These are phyloP conservation scores for Gastrolobium bilobum DNA, from an alignment of 306 rosid species.

Conservation along the genomic window DNA sequence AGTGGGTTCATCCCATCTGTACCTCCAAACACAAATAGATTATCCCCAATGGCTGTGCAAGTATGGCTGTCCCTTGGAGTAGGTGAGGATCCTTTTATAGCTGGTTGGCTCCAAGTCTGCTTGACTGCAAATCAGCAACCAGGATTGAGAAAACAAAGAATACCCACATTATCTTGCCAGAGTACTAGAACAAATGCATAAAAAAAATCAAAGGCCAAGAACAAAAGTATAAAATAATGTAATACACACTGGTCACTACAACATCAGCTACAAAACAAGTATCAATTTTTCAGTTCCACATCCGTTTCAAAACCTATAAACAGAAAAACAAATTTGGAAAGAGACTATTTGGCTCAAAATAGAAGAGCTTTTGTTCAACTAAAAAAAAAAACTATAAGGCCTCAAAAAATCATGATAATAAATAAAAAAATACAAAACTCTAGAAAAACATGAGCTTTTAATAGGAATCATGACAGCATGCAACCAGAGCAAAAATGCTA, in stretches of 20 bases:
- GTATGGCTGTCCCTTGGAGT: slow-evolving; percentile 95
- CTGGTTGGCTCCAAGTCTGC: slow-evolving; percentile 87
- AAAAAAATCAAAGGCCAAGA: background rate
- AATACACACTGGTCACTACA: background rate
- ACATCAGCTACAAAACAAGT: background rate
- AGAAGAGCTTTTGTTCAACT: background rate
- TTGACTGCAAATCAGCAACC: slow-evolving; percentile 75
- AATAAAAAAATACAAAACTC: background rate
- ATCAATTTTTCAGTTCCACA: slow-evolving; percentile 22
- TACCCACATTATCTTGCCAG: slow-evolving; percentile 42
- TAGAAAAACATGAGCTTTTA: background rate
- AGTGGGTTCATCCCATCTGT: slow-evolving; percentile 96
- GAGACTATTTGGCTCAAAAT: background rate
- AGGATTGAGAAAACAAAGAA: slow-evolving; percentile 43
- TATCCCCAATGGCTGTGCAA: slow-evolving; percentile 83
- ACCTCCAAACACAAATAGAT: slow-evolving; percentile 93
- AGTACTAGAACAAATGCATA: slow-evolving; percentile 21
- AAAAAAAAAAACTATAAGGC: background rate
- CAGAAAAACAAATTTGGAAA: background rate
- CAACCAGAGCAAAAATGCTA: slow-evolving; percentile 31
- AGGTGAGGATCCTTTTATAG: slow-evolving; percentile 78
- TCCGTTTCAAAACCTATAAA: slow-evolving; percentile 13
- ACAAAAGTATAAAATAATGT: background rate
- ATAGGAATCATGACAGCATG: slow-evolving; percentile 22
- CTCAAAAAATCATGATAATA: background rate